These are phyloP conservation scores for slime mould (Dictyostelium discoideum) DNA, from an alignment of 78 protist genomes.

Conservation along the genomic window DNA sequence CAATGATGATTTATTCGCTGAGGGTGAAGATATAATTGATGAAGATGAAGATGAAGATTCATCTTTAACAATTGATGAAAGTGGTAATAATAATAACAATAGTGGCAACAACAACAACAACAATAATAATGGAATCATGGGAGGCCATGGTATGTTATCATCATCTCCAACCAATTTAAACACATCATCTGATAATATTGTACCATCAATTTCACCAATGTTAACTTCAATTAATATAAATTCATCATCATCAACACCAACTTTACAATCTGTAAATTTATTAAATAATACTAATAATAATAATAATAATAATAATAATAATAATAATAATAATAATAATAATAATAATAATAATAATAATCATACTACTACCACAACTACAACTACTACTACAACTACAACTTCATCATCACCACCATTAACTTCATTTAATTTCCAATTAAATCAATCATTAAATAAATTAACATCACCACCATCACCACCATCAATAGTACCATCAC, in stretches of 20 bases:
- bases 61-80: constrained; percentile 57
- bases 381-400: not conserved
- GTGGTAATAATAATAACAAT: not conserved
- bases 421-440: not conserved
- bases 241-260: not conserved
- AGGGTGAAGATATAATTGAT: constrained; percentile 14
- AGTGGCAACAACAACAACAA: not conserved
- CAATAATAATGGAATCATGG: not conserved
- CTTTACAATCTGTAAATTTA: not conserved
- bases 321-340: no score
- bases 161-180: constrained; percentile 9
- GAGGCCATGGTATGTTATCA: not conserved
- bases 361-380: not conserved
- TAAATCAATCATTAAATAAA: not conserved
- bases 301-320: no score
- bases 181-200: constrained; percentile 49
- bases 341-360: no score
- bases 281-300: not conserved
- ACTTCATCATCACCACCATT: constrained; percentile 1
- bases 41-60: constrained; percentile 19
- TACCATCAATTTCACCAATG: constrained; percentile 67
- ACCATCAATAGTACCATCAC: constrained; percentile 26
- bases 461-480: constrained; percentile 3
- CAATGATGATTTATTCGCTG: constrained; percentile 9
- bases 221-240: not conserved